Base-by-base conservation (phyloP, 2,329 filamentous ascomycete species). In the Aaosphaeria pasadenensis region DNA sequence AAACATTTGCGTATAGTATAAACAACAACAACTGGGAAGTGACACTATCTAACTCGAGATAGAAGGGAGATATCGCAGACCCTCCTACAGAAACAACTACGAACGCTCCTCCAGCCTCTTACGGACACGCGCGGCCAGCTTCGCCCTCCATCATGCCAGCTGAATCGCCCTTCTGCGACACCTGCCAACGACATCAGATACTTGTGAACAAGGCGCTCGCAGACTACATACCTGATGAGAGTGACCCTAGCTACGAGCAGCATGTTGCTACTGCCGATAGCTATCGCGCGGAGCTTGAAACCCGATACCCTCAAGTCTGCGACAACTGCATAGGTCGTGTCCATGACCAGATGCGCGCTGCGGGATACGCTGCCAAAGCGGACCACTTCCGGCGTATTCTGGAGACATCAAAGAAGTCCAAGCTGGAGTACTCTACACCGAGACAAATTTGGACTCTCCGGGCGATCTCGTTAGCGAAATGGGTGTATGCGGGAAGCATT, bases 61-160 rank as follows among this genome's bases (percentile, higher is more conserved):
- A 94, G 88, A 83, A 89, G 67, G 92, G 92, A 62, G 85, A 95
- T 44, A 94, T 97, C 56, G 87, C 89, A 47, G 92, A 99, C 69
- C 89, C 91, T 29, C 91, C 85, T 28, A 73, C 79, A 17, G 81
- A 82, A 49, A 80, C 74, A 50, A 57, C 64, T 11, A 52, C 63
- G 47, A 17, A 53, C 33, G 17, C 53, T 5, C 47, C 49, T 32
- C 40, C 11, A 6, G 46, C 62, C 30, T 60, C 59, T 11, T 63
- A 62, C 49, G 55, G 53, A n/a, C 55, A 40, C 13, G 53, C 58
- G 5, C 61, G 61, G 44, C 62, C 65, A 17, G 58, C 44, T 7
- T 24, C 62, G 4, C 58, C 64, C 30, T 9, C n/a, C 33, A 62
- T 59, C 46, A 50, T 51, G 44, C 55, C 61, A 54, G 43, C 52